A percentile compares a stretch with the other conserved stretches of the same genome.
phyloP scores from a whole-genome alignment of 371 early-diverging fungal genomes.

The Mucor racemosus region DNA sequence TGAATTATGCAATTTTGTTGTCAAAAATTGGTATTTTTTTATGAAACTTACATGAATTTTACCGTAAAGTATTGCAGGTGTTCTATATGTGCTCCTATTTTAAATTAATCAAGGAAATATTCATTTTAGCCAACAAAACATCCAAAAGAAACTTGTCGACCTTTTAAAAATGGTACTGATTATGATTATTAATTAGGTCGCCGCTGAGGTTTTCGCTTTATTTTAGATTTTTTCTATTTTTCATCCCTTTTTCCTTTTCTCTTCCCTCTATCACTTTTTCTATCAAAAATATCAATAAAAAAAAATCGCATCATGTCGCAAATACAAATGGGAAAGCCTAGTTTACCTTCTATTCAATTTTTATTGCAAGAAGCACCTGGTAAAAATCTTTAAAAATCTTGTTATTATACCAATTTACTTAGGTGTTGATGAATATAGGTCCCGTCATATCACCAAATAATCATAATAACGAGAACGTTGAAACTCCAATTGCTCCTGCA shows the following conservation, averaged over 20 bases:
- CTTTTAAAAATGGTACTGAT: slow-evolving; percentile 1
- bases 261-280: neutral
- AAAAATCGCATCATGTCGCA: slow-evolving; percentile 3
- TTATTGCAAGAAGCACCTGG: slow-evolving; percentile 27
- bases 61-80: too few relatives aligned
- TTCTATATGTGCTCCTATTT: neutral
- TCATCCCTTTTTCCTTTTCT: neutral
- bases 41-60: too few relatives aligned
- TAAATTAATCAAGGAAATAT: neutral
- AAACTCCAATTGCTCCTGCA: neutral
- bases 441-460: neutral
- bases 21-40: neutral
- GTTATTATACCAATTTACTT: neutral
- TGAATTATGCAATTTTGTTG: neutral
- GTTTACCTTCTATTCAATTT: slow-evolving; percentile 40
- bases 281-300: neutral
- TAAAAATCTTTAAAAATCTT: neutral
- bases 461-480: neutral
- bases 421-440: neutral
- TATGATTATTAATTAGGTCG: neutral
- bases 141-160: neutral
- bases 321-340: slow-evolving; percentile 30
- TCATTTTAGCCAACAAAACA: neutral
- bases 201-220: neutral
- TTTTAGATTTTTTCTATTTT: slow-evolving; percentile 4